Evolutionary conservation across 495 filamentous ascomycete genomes (phyloP).

Genomic region (Xylaria cubensis): DNA sequence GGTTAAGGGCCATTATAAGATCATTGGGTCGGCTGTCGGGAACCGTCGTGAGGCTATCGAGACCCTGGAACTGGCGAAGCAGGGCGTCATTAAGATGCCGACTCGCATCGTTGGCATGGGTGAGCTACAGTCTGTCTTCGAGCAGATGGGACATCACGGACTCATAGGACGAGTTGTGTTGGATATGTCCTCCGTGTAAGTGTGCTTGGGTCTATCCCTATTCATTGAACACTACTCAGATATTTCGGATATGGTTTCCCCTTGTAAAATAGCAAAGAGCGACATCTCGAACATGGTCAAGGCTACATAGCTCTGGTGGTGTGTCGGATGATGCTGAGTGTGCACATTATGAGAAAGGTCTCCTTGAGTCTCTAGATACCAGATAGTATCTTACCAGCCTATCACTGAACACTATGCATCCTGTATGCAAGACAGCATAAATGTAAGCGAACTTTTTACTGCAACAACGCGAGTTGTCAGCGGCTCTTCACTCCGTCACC

Average conservation of each 20-base stretch:
- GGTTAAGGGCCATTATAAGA: slow-evolving; percentile 58
- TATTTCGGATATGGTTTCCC: background rate
- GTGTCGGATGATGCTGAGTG: background rate
- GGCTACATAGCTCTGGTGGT: background rate
- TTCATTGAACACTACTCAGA: background rate
- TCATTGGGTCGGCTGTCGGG: slow-evolving; percentile 70
- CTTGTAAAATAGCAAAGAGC: background rate
- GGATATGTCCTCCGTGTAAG: slow-evolving; percentile 47
- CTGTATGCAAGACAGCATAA: background rate
- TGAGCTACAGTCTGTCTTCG: slow-evolving; percentile 64
- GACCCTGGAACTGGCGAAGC: slow-evolving; percentile 65
- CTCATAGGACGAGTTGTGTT: slow-evolving; percentile 66
- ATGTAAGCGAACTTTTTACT: background rate
- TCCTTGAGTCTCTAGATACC: background rate
- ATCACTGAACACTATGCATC: background rate
- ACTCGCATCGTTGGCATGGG: slow-evolving; percentile 67
- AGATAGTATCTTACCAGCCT: background rate
- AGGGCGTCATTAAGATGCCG: slow-evolving; percentile 68
- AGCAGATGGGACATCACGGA: slow-evolving; percentile 64
- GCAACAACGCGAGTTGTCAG: background rate
- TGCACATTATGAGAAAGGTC: background rate
- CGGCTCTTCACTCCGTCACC: background rate
- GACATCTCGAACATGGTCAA: background rate
- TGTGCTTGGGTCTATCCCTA: background rate
- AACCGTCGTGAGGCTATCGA: slow-evolving; percentile 71